Conservation (phyloP, 257 asterid species). For the Penstemon davidsonii region DNA sequence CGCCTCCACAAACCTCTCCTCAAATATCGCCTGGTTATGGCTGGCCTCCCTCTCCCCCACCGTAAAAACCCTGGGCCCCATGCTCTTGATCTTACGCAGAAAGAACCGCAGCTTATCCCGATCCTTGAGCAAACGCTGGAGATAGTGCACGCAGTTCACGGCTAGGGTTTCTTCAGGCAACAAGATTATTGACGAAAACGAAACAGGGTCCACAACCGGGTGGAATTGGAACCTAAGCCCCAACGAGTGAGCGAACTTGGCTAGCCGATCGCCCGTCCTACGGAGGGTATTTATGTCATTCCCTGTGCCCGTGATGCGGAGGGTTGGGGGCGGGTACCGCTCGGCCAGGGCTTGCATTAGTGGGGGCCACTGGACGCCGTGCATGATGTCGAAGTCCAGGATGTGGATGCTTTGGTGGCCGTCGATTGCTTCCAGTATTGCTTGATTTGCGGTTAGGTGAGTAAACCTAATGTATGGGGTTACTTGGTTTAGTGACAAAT, state of each 20-base stretch:
- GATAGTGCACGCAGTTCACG: conserved; percentile 79
- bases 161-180: conserved; percentile 79
- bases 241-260: conserved; percentile 76
- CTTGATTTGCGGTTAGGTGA: conserved; percentile 93
- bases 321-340: conserved; percentile 68
- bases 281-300: conserved; percentile 60
- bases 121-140: conserved; percentile 61
- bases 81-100: conserved; percentile 56
- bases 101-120: conserved; percentile 65
- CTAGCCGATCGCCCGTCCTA: conserved; percentile 81
- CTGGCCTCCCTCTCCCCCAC: conserved; percentile 82
- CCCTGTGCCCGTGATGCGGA: conserved; percentile 92
- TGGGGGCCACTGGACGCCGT: conserved; percentile 99
- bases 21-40: conserved; percentile 73
- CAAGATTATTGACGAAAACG: conserved; percentile 39
- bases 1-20: conserved; percentile 80
- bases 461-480: conserved; percentile 82
- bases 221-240: conserved; percentile 85
- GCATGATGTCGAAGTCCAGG: conserved; percentile 89
- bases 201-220: not conserved
- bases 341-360: conserved; percentile 91
- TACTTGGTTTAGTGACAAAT: conserved; percentile 72
- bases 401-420: conserved; percentile 73
- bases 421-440: conserved; percentile 74
- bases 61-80: conserved; percentile 66